A percentile compares a stretch with the other conserved stretches of the same genome.
Conservation (phyloP, 805 yeast species). For the Blastobotrys terrestris region DNA sequence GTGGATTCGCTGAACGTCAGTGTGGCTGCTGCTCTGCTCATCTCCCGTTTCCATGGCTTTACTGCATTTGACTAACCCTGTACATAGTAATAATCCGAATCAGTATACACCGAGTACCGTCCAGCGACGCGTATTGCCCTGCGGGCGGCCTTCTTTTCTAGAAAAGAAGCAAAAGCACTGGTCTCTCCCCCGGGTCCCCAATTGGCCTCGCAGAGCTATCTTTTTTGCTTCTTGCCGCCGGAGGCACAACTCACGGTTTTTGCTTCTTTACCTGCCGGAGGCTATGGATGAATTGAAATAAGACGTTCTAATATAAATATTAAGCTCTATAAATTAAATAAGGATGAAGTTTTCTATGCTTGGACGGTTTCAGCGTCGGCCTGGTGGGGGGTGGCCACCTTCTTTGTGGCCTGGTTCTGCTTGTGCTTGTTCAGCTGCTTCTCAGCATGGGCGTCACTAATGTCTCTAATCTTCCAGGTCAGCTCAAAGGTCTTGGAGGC, state of each 20-base stretch:
- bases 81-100: not conserved
- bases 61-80: conserved; percentile 14
- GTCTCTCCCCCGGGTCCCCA: too few species aligned
- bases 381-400: not conserved
- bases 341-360: not conserved
- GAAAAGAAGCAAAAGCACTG: not conserved
- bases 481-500: conserved; percentile 16
- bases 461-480: conserved; percentile 17
- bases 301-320: too few species aligned
- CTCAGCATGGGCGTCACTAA: conserved; percentile 1
- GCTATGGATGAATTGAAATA: too few species aligned
- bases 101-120: too few species aligned
- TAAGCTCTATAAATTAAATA: not conserved
- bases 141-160: not conserved
- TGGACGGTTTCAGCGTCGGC: not conserved
- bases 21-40: conserved; percentile 74
- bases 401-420: not conserved
- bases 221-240: too few species aligned
- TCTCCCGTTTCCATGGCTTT: conserved; percentile 27
- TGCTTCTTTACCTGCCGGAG: too few species aligned
- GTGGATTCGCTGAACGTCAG: conserved; percentile 86
- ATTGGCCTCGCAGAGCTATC: too few species aligned
- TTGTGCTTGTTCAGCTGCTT: not conserved
- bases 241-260: too few species aligned
- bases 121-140: too few species aligned